Base-by-base conservation (phyloP, 2,329 filamentous ascomycete species). In the Rutstroemia sp. region DNA sequence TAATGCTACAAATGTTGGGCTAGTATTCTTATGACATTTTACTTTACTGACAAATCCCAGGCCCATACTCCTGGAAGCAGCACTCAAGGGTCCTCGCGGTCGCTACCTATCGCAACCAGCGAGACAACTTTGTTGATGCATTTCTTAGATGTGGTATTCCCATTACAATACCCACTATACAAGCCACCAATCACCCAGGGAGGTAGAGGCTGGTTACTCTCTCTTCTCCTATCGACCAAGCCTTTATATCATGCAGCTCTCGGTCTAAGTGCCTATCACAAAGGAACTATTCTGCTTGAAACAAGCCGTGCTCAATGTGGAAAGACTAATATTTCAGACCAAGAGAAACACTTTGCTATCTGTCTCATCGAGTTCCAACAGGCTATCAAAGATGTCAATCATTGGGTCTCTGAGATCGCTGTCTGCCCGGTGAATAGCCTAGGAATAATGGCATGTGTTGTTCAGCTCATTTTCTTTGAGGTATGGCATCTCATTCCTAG, bases 91-190 rank as follows among this genome's bases (percentile, higher is more conserved):
- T 44, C 19, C 57, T 61, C 45, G 34, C 44, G 45, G 44, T 53
- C 57, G 48, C 44, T 9, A 4, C 9, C 39, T 8, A n/a, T 44
- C 42, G 9, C 39, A 19, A 25, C 83, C 72, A 86, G 27, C 70
- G 63, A 68, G 45, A 60, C 59, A n/a, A 48, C 65, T 63, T 74
- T 78, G 45, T 69, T 79, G 56, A 81, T 82, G 76, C 75, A 81
- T 56, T 86, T 84, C 64, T 72, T 85, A 47, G 82, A 86, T 66
- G 77, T 81, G 60, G 73, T 84, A 19, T 78, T 85, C 59, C 82
- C 83, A 1, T 80, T 83, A 61, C 69, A 85, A 1, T 85, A 82
- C 63, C 83, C 83, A 5, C 82, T 84, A 65, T 86, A 85, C 67
- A 74, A 73, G 1, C 82, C 82, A 0, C 72, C 73, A 2, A 65